Base-by-base conservation (phyloP, 331 rosid species). In the Quercus phellos region DNA sequence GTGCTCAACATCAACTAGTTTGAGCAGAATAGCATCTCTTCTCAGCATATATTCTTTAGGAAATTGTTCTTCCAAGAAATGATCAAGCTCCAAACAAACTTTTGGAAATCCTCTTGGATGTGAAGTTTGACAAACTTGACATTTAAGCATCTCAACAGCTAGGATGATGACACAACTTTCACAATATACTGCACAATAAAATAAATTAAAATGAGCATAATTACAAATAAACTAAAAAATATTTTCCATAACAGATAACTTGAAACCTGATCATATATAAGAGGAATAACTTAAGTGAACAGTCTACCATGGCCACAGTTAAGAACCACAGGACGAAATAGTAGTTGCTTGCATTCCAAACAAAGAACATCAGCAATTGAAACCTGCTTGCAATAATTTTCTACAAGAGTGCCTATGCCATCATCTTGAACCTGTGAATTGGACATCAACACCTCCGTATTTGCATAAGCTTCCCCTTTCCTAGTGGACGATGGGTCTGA, bases 281-380 rank as follows among this genome's bases (percentile, higher is more conserved):
- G 42, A 16, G 56, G 59, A 79, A 51, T 27, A 66, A 73, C 51
- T 74, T 77, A 55, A 42, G 32, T 53, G 61, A 50, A 76, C 32
- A 27, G 56, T 13, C 24, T 90, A 91, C 98, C 96, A 70, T 94
- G 97, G 66, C 98, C 98, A 84, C 96, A 94, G 71, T 90, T 90
- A 59, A 91, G 90, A 89, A 84, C 97, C 69, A 87, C 83, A 32
- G 98, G 98, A 74, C 30, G 86, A 80, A 86, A 81, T 24, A 90
- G 79, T 68, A 91, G 82, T 60, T 82, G 86, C 68, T 87, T 86
- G 97, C 98, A 94, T 8, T 69, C 81, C 42, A 55, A 73, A 82
- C 97, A 94, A 63, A 78, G 73, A 70, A 88, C 89, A 84, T 94
- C 96, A 46, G 78, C 82, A 70, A 88, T 82, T 67, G 85, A 79